Conservation (phyloP, 192 early-diverging fungal genomes). For the Lobulomyces angularis region DNA sequence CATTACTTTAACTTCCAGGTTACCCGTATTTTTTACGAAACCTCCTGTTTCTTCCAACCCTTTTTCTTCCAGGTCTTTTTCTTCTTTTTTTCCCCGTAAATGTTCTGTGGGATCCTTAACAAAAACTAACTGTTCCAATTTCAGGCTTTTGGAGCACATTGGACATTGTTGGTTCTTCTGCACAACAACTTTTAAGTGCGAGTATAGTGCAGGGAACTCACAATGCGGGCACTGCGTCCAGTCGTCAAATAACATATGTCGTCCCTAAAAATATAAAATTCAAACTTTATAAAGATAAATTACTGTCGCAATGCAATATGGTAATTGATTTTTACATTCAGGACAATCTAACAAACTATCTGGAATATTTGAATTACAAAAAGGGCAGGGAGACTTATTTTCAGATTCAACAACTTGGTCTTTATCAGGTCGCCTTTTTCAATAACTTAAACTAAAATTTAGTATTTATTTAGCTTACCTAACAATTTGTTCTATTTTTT, state of each 20-base stretch:
- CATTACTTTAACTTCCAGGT: too few relatives aligned
- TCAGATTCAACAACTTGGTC: constrained; percentile 33
- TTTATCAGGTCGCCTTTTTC: constrained; percentile 34
- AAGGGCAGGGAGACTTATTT: constrained; percentile 34
- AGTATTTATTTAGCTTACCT: constrained; percentile 14
- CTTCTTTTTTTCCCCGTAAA: too few relatives aligned
- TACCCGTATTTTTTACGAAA: too few relatives aligned
- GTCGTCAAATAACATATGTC: constrained; percentile 34
- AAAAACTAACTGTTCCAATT: neutral
- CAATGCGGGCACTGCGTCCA: constrained; percentile 38
- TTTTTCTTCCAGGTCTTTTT: too few relatives aligned
- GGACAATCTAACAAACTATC: constrained; percentile 37
- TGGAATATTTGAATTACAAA: constrained; percentile 24
- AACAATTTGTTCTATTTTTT: constrained; percentile 42
- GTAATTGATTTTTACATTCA: constrained; percentile 46
- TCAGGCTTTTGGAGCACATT: constrained; percentile 20
- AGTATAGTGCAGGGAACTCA: constrained; percentile 28
- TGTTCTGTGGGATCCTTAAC: neutral
- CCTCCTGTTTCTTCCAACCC: too few relatives aligned
- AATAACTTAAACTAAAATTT: neutral
- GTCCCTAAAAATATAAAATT: constrained; percentile 21
- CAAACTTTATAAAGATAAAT: neutral
- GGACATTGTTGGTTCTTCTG: constrained; percentile 25
- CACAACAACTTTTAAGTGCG: constrained; percentile 24
- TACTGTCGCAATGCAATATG: constrained; percentile 50